Evolutionary conservation across 2,329 filamentous ascomycete species (phyloP), one percentile per base, ranked within the genome.

Genomic region (Escovopsis sp.): DNA sequence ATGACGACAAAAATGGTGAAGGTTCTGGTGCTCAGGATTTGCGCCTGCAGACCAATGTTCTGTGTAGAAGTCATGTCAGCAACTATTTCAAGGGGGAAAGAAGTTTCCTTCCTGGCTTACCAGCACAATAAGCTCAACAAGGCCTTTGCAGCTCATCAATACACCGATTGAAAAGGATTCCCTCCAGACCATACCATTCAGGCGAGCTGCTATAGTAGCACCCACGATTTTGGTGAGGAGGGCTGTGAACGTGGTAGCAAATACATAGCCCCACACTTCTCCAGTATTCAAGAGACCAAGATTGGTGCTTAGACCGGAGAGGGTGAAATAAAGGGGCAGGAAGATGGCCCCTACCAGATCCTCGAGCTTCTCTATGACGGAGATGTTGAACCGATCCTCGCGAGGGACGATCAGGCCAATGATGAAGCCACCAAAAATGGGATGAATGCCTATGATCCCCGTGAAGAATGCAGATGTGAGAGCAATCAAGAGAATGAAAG

Each of bases 1-100:
- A 94, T 94, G 54, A 94, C 83, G 19, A 94, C 86, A 51, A 94
- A 94, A 43, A 94, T 93, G 41, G 87, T 94, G 54, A 94, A 94
- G 0, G 86, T 93, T 12, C 83, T 70, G 0, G 71, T 72, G 45
- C 82, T 88, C 15, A 94, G 68, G 47, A 94, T 93, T 33, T 76
- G 77, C 18, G 87, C 86, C 64, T 89, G 80, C 3, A 88, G 69
- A 37, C 87, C 86, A 51, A 96, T 75, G 51, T 77, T 77, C 72
- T 75, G 12, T 10, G n/a, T 32, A 38, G n/a, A 4, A n/a, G 12
- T n/a, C 11, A 33, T 12, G 42, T 46, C 39, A 46, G 42, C 12
- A n/a, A 10, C 23, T 23, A 2, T 41, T 35, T 32, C n/a, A 12
- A 18, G 10, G 26, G 3, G 6, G 8, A 7, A 12, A 26, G 15